Evolutionary conservation across 371 early-diverging fungal species (phyloP).

Genomic region (Apophysomyces variabilis): DNA sequence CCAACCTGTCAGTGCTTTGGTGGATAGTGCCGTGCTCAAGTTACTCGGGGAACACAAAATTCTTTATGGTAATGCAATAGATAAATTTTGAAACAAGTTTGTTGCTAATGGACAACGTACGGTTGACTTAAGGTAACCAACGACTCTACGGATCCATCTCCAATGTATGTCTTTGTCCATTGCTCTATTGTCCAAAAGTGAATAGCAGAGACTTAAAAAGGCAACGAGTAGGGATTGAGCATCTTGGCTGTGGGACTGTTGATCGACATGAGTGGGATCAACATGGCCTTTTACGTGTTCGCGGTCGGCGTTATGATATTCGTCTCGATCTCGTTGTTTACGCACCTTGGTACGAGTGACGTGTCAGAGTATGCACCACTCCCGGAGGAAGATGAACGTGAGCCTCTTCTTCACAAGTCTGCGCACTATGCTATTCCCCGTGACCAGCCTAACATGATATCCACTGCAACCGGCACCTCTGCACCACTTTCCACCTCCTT

Average conservation of each 20-base stretch:
- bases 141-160: conserved; percentile 51
- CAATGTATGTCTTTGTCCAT: conserved; percentile 9
- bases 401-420: conserved; percentile 16
- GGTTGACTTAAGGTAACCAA: conserved; percentile 36
- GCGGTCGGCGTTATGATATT: conserved; percentile 29
- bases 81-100: not conserved
- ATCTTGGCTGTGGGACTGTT: conserved; percentile 43
- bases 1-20: conserved; percentile 45
- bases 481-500: conserved; percentile 14
- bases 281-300: conserved; percentile 48
- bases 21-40: conserved; percentile 56
- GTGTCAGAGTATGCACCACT: not conserved
- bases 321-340: conserved; percentile 23
- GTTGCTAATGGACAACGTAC: not conserved
- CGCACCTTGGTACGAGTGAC: not conserved
- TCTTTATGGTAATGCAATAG: conserved; percentile 38
- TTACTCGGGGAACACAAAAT: conserved; percentile 53
- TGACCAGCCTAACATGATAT: not conserved
- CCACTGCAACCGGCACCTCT: not conserved
- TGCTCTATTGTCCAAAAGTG: too few relatives aligned
- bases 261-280: conserved; percentile 31
- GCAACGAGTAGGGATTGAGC: conserved; percentile 26
- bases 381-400: conserved; percentile 10
- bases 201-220: too few relatives aligned
- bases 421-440: conserved; percentile 1